phyloP scores from a whole-genome alignment of 371 early-diverging fungal genomes.

The Lichtheimia corymbifera region DNA sequence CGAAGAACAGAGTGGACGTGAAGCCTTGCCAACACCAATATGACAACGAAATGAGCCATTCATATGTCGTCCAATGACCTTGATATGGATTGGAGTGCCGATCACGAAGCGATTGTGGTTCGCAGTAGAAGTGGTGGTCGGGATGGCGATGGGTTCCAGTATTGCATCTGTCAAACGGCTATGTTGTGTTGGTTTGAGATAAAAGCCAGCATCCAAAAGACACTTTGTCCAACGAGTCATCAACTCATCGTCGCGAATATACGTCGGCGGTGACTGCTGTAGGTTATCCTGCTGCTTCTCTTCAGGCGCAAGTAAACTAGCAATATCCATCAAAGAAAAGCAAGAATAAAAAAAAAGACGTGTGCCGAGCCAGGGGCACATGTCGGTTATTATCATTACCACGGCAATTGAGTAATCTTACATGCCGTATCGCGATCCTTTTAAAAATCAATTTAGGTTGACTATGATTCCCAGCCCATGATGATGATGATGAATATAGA shows the following conservation, averaged over 20 bases:
- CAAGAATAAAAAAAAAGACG: no score
- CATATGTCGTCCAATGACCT: constrained; percentile 43
- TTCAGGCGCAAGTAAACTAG: constrained; percentile 1
- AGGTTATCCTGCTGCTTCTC: background rate
- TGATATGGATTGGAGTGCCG: constrained; percentile 38
- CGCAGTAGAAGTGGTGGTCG: background rate
- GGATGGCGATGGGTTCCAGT: constrained; percentile 7
- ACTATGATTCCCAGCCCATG: no score
- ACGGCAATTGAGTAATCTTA: no score
- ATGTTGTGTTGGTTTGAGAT: constrained; percentile 18
- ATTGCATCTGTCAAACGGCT: constrained; percentile 35
- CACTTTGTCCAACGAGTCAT: constrained; percentile 28
- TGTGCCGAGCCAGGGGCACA: no score
- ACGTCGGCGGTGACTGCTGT: background rate
- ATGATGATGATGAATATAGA: no score
- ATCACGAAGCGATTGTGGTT: background rate
- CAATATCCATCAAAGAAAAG: background rate
- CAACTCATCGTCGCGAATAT: constrained; percentile 25
- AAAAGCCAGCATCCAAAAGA: constrained; percentile 23
- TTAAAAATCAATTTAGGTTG: no score
- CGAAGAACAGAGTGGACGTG: constrained; percentile 36
- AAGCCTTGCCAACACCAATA: constrained; percentile 46
- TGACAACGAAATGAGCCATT: constrained; percentile 45
- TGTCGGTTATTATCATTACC: no score
- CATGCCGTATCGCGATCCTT: no score